Conservation (phyloP, 1,284 basidiomycete species). For the Boletus holoroseus region DNA sequence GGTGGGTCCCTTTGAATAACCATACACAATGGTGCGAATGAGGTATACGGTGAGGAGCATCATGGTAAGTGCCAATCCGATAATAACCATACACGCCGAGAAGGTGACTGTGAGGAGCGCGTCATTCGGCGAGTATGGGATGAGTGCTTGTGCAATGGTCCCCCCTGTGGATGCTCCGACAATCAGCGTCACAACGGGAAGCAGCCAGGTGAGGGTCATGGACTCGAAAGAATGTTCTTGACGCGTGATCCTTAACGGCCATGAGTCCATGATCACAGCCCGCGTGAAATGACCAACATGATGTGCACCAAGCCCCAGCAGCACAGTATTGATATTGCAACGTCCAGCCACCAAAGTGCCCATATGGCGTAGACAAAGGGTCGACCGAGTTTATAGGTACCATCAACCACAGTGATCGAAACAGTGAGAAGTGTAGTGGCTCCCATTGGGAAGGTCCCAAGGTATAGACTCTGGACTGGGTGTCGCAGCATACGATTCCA, state of each 20-base stretch:
- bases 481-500: conserved; percentile 56
- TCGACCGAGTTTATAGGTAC: conserved; percentile 43
- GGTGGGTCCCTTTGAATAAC: conserved; percentile 41
- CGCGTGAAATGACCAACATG: conserved; percentile 43
- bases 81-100: conserved; percentile 50
- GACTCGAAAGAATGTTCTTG: conserved; percentile 54
- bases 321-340: conserved; percentile 51
- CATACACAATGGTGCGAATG: conserved; percentile 43
- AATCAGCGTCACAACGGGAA: conserved; percentile 68
- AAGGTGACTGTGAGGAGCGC: conserved; percentile 53
- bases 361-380: conserved; percentile 58
- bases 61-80: conserved; percentile 52
- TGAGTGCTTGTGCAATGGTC: conserved; percentile 48
- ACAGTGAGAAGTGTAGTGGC: conserved; percentile 59
- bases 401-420: conserved; percentile 41
- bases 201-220: conserved; percentile 61
- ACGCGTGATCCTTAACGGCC: conserved; percentile 46
- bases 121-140: conserved; percentile 40
- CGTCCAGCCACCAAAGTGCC: conserved; percentile 72
- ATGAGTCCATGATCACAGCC: conserved; percentile 8
- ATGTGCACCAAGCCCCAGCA: conserved; percentile 62
- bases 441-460: conserved; percentile 70
- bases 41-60: conserved; percentile 53
- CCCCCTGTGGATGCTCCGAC: conserved; percentile 66
- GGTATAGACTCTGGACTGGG: conserved; percentile 61